Evolutionary conservation across 495 filamentous ascomycete species (phyloP).

Genomic region (Thermothielavioides terrestris): DNA sequence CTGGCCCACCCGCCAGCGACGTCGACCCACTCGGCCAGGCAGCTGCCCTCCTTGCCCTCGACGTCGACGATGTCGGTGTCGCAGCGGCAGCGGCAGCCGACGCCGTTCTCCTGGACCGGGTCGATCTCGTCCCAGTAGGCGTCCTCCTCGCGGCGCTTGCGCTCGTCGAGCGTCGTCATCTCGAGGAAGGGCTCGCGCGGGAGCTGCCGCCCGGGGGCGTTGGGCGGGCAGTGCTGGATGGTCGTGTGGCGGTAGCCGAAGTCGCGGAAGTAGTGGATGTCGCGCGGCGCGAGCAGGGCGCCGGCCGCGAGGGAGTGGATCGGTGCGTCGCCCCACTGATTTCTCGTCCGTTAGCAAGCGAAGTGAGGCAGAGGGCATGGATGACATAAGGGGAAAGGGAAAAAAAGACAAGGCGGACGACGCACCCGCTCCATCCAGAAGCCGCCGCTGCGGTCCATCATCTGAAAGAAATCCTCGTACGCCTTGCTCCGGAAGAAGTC

Average conservation of each 20-base stretch:
- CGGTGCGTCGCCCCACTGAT: slow-evolving; percentile 98
- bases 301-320: slow-evolving; percentile 97
- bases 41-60: slow-evolving; percentile 93
- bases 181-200: slow-evolving; percentile 76
- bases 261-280: slow-evolving; percentile 99
- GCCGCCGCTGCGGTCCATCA: slow-evolving; percentile 96
- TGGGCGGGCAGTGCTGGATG: slow-evolving; percentile 96
- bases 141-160: slow-evolving; percentile 85
- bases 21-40: slow-evolving; percentile 93
- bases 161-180: slow-evolving; percentile 73
- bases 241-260: slow-evolving; percentile 98
- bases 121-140: slow-evolving; percentile 92
- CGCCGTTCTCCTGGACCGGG: slow-evolving; percentile 84
- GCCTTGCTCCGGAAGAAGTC: slow-evolving; percentile 93
- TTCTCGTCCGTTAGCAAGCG: no score
- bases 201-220: slow-evolving; percentile 85
- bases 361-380: neutral
- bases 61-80: slow-evolving; percentile 99
- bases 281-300: slow-evolving; percentile 65
- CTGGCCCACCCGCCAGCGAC: slow-evolving; percentile 90
- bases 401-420: slow-evolving; percentile 5
- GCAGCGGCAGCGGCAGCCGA: slow-evolving; percentile 92
- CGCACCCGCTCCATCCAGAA: slow-evolving; percentile 98
- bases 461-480: slow-evolving; percentile 97
- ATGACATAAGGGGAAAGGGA: neutral